Evolutionary conservation across 352 stramenopile species (phyloP), one percentile per base, ranked within the genome.

Genomic region (Phytophthora gonapodyides): DNA sequence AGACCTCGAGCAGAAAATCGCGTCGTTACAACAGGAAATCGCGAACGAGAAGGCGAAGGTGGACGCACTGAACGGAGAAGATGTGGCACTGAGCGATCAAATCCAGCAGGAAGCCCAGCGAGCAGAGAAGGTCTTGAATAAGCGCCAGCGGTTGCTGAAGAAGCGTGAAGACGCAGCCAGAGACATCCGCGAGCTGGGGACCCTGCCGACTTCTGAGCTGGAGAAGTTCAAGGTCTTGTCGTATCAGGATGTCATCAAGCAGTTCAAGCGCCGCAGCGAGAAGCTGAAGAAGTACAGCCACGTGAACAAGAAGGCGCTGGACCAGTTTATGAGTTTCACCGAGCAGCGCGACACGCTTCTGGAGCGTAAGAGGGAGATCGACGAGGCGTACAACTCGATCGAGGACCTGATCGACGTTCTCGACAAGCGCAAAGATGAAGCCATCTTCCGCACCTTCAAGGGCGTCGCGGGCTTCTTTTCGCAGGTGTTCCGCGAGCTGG

Each of bases 231-330:
- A 94, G 66, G 73, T 71, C 15, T 70, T 98, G 36, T 75, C 85
- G 7, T 96, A 96, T 47, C 76, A 86, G 19, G 87, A 97, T 2
- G 85, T 99, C 33, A 98, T 99, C 68, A 96, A 95, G 52, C 77
- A 93, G 48, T 91, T 99, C 64, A 97, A 98, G 42, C 84, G 87
- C 19, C 89, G 93, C 64, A 99, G 97, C 56, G 97, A 98, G 35
- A 93, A 98, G 51, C 75, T 99, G 41, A 98, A 99, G 68, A 97
- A 98, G 57, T 99, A 98, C 69, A 96, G 80, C 55, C 97, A 99
- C 67, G 97, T 99, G 31, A 99, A 99, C 87, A 99, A 99, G 68
- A 99, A 99, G 78, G 98, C 98, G 0, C 90, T 99, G 44, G 97
- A 99, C 71, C 98, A 99, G 73, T 99, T 98, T 68, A 88, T 99